phyloP scores from a whole-genome alignment of 495 filamentous ascomycete genomes.

The Podospora anserina region DNA sequence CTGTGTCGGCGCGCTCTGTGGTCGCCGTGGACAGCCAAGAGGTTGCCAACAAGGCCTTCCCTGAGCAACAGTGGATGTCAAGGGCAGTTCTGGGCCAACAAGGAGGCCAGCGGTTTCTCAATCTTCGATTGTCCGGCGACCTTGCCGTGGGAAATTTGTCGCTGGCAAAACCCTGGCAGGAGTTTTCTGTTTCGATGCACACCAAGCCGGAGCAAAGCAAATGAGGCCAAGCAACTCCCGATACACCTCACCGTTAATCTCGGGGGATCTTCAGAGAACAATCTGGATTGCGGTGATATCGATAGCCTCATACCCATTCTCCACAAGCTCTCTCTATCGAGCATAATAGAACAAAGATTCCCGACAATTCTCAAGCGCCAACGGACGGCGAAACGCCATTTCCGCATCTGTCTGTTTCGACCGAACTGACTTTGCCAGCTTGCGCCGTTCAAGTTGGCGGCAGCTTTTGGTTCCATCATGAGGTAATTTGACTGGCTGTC shows the following conservation, averaged over 20 bases:
- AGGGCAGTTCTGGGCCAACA: conserved; percentile 3
- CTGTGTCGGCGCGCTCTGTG: neutral
- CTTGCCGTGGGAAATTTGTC: neutral
- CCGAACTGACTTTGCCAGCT: neutral
- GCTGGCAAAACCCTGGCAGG: neutral
- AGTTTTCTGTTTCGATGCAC: neutral
- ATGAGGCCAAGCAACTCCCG: conserved; percentile 2
- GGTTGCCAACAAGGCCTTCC: neutral
- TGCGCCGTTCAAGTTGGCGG: conserved; percentile 2
- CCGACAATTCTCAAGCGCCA: neutral
- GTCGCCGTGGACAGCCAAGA: neutral
- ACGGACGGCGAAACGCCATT: conserved; percentile 3
- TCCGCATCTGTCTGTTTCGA: neutral
- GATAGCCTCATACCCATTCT: neutral
- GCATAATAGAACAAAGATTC: no score
- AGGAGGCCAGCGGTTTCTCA: conserved; percentile 2
- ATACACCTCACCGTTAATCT: neutral
- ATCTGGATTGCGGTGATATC: neutral
- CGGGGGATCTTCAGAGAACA: conserved; percentile 1
- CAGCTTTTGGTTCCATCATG: neutral
- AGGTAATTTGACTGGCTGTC: neutral
- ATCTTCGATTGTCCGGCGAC: conserved; percentile 1
- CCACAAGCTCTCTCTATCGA: neutral
- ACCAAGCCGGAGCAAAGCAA: conserved; percentile 7
- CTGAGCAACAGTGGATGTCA: neutral